phyloP scores from a whole-genome alignment of 192 early-diverging fungal species.

The Coemansia sp. region DNA sequence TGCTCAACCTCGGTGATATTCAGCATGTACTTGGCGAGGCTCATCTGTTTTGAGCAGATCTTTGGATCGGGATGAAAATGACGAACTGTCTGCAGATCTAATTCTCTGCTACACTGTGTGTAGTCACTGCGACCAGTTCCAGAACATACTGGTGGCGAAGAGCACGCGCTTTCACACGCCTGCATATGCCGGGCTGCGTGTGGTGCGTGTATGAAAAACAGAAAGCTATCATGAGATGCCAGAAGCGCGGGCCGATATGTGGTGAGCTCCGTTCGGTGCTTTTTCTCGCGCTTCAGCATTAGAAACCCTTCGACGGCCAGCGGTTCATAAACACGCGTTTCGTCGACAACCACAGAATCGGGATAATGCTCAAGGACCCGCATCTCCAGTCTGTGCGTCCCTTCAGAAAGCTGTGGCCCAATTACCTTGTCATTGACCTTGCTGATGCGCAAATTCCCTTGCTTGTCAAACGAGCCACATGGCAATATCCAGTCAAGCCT shows the following conservation, averaged over 20 bases:
- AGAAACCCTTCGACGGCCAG: constrained; percentile 44
- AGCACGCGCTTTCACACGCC: constrained; percentile 16
- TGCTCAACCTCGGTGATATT: constrained; percentile 42
- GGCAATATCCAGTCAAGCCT: constrained; percentile 49
- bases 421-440: constrained; percentile 24
- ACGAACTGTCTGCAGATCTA: constrained; percentile 9
- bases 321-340: constrained; percentile 22
- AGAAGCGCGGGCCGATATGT: constrained; percentile 36
- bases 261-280: constrained; percentile 21
- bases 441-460: constrained; percentile 10
- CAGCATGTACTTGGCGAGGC: constrained; percentile 46
- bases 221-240: constrained; percentile 31
- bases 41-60: constrained; percentile 43
- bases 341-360: constrained; percentile 20
- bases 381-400: constrained; percentile 47
- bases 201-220: constrained; percentile 45
- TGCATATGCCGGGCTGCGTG: constrained; percentile 36
- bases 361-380: constrained; percentile 45
- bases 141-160: background rate
- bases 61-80: constrained; percentile 30
- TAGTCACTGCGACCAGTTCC: background rate
- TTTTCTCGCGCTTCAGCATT: constrained; percentile 44
- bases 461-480: constrained; percentile 24
- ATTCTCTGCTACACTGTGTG: background rate
- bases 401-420: constrained; percentile 37